phyloP scores from a whole-genome alignment of 75 land plant species.

The Cunninghamia lanceolata region DNA sequence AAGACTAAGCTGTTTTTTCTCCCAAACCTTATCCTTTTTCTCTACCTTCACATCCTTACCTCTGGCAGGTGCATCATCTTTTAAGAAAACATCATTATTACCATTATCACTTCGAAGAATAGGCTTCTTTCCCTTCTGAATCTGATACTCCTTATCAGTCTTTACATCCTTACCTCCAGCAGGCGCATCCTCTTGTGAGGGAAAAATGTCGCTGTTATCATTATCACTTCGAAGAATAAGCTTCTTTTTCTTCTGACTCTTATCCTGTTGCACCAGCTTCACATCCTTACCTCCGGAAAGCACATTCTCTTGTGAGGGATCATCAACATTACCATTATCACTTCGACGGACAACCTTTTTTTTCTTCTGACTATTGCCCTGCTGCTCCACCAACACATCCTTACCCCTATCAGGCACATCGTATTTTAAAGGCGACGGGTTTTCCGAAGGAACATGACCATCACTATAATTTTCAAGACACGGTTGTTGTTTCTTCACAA shows the following conservation, averaged over 20 bases:
- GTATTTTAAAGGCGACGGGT: background rate
- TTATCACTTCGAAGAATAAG: background rate
- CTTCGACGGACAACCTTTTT: background rate
- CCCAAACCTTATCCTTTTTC: background rate
- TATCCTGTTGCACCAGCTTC: no score
- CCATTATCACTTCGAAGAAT: background rate
- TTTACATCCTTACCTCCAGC: background rate
- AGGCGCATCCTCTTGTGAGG: background rate
- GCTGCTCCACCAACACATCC: background rate
- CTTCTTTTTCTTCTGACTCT: background rate
- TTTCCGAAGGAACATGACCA: background rate
- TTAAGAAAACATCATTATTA: background rate
- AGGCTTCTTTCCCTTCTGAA: background rate
- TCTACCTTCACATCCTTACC: background rate
- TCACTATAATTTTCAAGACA: background rate
- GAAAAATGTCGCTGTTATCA: no score
- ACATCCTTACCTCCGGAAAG: no score
- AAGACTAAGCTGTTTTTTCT: background rate
- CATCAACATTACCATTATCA: no score
- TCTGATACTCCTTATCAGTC: background rate
- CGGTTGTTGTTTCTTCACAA: background rate
- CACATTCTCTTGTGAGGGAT: no score
- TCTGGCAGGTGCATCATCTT: background rate
- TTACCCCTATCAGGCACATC: background rate
- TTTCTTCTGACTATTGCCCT: background rate